Percentiles rank a stretch among this genome's conserved stretches.
phyloP scores from a whole-genome alignment of 805 yeast species.

The Saturnispora dispora region DNA sequence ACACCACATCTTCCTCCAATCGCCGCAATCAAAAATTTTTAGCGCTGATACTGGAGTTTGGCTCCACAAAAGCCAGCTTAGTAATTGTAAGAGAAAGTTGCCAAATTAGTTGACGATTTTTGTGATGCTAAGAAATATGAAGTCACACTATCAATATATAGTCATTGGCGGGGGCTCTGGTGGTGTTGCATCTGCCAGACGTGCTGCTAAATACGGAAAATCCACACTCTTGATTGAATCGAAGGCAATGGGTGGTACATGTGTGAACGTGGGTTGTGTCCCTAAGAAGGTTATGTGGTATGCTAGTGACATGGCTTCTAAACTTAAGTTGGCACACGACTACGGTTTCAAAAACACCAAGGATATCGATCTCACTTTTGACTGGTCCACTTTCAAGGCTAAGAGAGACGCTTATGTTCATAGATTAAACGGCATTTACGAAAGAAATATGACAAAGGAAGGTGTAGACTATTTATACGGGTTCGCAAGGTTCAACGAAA shows the following conservation, averaged over 20 bases:
- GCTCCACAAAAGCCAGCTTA: background rate
- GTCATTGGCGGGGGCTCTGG: constrained; percentile 99
- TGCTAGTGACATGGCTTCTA: constrained; percentile 82
- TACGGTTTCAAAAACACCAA: constrained; percentile 65
- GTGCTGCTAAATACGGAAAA: constrained; percentile 92
- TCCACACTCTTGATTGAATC: constrained; percentile 78
- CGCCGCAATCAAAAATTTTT: background rate
- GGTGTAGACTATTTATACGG: constrained; percentile 85
- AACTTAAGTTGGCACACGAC: constrained; percentile 62
- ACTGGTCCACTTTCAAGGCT: constrained; percentile 74
- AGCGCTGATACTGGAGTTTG: background rate
- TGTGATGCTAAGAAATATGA: constrained; percentile 19
- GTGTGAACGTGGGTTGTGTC: constrained; percentile 98
- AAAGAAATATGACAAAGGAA: constrained; percentile 76
- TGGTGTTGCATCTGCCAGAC: constrained; percentile 96
- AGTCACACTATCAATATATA: constrained; percentile 70
- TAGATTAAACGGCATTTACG: constrained; percentile 89
- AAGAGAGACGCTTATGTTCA: constrained; percentile 89
- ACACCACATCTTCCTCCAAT: background rate
- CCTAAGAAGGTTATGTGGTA: constrained; percentile 99
- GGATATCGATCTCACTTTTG: constrained; percentile 79
- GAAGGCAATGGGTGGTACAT: constrained; percentile 75
- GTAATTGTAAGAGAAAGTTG: background rate
- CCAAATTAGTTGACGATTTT: background rate
- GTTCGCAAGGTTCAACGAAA: constrained; percentile 65